Evolutionary conservation across 306 rosid species (phyloP).

Genomic region (Prunus fruticosa): DNA sequence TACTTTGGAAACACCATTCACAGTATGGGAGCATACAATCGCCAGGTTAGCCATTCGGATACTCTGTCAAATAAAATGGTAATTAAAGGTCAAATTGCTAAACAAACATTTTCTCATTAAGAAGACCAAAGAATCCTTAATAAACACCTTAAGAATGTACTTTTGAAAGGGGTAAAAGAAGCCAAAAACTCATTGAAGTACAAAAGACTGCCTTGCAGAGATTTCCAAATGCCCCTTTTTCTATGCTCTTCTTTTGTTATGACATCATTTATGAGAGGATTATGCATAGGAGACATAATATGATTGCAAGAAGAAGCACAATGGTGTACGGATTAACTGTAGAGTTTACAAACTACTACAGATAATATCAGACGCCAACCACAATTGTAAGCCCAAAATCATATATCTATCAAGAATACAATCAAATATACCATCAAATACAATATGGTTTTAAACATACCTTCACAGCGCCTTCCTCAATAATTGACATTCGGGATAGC

Average conservation of each 20-base stretch:
- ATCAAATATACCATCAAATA: slow-evolving; percentile 6
- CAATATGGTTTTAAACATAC: slow-evolving; percentile 31
- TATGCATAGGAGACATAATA: not conserved
- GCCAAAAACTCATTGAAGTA: not conserved
- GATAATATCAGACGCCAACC: not conserved
- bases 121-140: not conserved
- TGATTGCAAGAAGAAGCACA: not conserved
- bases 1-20: slow-evolving; percentile 68
- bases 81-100: not conserved
- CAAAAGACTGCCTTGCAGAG: not conserved
- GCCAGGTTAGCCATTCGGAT: slow-evolving; percentile 66
- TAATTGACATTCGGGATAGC: slow-evolving; percentile 64
- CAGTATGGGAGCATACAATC: slow-evolving; percentile 57
- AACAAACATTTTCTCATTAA: not conserved
- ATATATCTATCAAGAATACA: not conserved
- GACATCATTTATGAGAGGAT: not conserved
- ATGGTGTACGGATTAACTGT: not conserved
- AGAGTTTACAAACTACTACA: not conserved
- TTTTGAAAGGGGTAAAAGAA: not conserved
- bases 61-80: slow-evolving; percentile 48
- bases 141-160: not conserved
- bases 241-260: not conserved
- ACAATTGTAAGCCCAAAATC: not conserved
- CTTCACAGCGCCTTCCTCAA: slow-evolving; percentile 71
- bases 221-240: not conserved